A percentile compares a stretch with the other conserved stretches of the same genome.
Conservation (phyloP, 2,329 filamentous ascomycete species). For the Hypoxylon sp. region DNA sequence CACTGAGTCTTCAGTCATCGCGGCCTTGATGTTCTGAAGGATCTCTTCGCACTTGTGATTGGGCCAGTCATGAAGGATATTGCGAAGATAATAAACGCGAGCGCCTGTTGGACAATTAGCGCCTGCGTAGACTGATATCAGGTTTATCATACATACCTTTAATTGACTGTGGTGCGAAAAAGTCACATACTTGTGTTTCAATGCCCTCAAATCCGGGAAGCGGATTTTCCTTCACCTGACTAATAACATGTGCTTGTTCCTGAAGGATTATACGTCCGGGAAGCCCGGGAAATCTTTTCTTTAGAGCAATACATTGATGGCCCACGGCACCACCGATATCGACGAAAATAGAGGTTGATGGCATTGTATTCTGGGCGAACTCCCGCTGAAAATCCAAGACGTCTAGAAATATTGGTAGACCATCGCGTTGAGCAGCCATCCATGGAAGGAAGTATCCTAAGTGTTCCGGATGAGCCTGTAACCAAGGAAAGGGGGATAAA, state of each 20-base stretch:
- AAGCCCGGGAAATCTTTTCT: neutral
- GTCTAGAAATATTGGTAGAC: neutral
- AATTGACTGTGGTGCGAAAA: neutral
- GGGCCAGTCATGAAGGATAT: conserved; percentile 41
- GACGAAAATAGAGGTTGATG: neutral
- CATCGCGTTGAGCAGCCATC: conserved; percentile 3
- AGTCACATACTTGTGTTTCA: neutral
- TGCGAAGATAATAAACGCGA: conserved; percentile 42
- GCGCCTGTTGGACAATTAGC: conserved; percentile 27
- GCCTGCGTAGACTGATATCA: neutral
- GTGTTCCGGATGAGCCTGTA: neutral
- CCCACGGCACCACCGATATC: conserved; percentile 4
- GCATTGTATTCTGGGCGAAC: neutral
- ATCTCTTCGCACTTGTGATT: conserved; percentile 36
- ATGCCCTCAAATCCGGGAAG: neutral
- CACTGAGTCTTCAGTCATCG: conserved; percentile 39
- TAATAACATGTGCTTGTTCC: neutral
- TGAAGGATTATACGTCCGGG: conserved; percentile 1
- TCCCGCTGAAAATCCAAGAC: neutral
- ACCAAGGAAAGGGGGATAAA: neutral
- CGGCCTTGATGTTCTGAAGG: conserved; percentile 30
- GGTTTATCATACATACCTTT: conserved; percentile 6
- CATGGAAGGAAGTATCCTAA: neutral
- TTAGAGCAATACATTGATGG: neutral
- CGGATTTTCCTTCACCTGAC: neutral